Evolutionary conservation across 768 basidiomycete species (phyloP).

Genomic region (Leucogyrophana mollusca): DNA sequence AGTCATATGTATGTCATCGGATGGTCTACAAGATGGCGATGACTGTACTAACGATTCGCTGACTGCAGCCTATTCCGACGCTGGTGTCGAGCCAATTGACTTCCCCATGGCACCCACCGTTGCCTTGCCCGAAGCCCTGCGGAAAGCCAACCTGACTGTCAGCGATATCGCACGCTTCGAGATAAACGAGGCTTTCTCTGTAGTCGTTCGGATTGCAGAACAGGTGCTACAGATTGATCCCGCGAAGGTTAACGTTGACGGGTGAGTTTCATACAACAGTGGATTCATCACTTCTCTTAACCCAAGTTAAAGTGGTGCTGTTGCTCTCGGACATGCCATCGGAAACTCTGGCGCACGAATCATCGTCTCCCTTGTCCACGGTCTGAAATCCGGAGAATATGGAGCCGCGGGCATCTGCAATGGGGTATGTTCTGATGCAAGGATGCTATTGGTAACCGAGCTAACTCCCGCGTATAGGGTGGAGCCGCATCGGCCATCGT

Average conservation of each 20-base stretch:
- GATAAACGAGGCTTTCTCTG: slow-evolving; percentile 97
- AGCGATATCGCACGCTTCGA: slow-evolving; percentile 92
- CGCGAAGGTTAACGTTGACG: slow-evolving; percentile 86
- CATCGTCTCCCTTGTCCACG: slow-evolving; percentile 88
- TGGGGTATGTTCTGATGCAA: slow-evolving; percentile 59
- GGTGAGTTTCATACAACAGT: slow-evolving; percentile 45
- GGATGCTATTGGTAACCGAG: slow-evolving; percentile 3
- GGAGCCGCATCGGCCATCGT: slow-evolving; percentile 91
- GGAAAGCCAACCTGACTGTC: slow-evolving; percentile 79
- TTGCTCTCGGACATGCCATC: slow-evolving; percentile 94
- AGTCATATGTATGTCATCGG: slow-evolving; percentile 73
- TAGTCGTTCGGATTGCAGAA: slow-evolving; percentile 88
- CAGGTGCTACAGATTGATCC: slow-evolving; percentile 83
- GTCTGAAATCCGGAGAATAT: slow-evolving; percentile 89
- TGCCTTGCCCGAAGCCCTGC: slow-evolving; percentile 84
- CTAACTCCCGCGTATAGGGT: slow-evolving; percentile 50
- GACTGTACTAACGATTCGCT: slow-evolving; percentile 5
- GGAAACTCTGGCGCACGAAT: slow-evolving; percentile 96
- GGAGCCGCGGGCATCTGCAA: slow-evolving; percentile 98
- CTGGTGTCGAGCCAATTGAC: slow-evolving; percentile 94
- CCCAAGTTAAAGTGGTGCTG: slow-evolving; percentile 72
- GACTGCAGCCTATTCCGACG: slow-evolving; percentile 86
- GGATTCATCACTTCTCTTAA: too few relatives aligned
- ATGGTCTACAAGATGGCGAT: neutral
- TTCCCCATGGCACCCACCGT: slow-evolving; percentile 95